Evolutionary conservation across 2,329 filamentous ascomycete species (phyloP).

Genomic region (Cytospora piceae): DNA sequence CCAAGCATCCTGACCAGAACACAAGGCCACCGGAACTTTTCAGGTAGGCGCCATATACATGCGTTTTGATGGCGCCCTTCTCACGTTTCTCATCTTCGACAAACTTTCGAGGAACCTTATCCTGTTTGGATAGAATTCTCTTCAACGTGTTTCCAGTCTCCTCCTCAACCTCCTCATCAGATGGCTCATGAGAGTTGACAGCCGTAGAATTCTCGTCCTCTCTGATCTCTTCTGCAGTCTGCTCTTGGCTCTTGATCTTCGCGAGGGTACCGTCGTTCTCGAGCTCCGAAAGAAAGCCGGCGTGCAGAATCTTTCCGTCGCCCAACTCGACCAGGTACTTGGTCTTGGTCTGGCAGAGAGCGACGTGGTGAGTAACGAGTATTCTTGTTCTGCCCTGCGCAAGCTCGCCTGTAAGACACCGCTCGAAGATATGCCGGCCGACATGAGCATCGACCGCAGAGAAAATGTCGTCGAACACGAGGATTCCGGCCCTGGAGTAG

Average conservation of each 20-base stretch:
- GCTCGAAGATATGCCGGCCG: slow-evolving; percentile 76
- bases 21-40: slow-evolving; percentile 65
- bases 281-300: slow-evolving; percentile 69
- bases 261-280: slow-evolving; percentile 59
- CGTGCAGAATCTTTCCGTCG: slow-evolving; percentile 66
- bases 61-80: slow-evolving; percentile 67
- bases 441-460: slow-evolving; percentile 82
- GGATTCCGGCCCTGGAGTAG: slow-evolving; percentile 76
- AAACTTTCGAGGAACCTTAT: slow-evolving; percentile 64
- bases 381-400: slow-evolving; percentile 73
- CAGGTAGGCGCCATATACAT: slow-evolving; percentile 71
- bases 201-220: slow-evolving; percentile 57
- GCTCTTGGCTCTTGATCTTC: slow-evolving; percentile 61
- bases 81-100: slow-evolving; percentile 76
- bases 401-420: slow-evolving; percentile 73
- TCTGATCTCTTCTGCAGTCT: slow-evolving; percentile 47
- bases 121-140: slow-evolving; percentile 54
- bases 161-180: slow-evolving; percentile 47
- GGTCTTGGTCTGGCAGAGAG: slow-evolving; percentile 69
- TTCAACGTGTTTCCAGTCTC: slow-evolving; percentile 48
- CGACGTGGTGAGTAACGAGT: slow-evolving; percentile 79
- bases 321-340: slow-evolving; percentile 76
- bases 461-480: slow-evolving; percentile 84
- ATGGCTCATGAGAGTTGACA: slow-evolving; percentile 59
- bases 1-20: slow-evolving; percentile 61